Conservation (phyloP, 2,329 filamentous ascomycete species). For the Balansia obtecta region DNA sequence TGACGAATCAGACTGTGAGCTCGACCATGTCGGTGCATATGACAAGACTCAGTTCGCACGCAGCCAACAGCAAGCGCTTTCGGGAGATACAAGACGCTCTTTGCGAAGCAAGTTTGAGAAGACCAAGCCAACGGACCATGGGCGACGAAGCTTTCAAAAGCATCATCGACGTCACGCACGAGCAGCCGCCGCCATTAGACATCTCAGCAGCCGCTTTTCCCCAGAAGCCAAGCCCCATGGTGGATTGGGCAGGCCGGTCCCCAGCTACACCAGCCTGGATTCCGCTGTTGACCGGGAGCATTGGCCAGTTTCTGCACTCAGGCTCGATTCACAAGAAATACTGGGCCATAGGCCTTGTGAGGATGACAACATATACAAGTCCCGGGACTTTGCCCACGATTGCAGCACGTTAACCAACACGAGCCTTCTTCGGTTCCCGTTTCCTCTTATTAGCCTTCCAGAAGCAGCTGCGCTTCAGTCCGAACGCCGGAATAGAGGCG, state of each 20-base stretch:
- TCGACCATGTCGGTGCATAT: slow-evolving; percentile 3
- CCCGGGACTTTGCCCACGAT: slow-evolving; percentile 9
- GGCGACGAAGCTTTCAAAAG: slow-evolving; percentile 11
- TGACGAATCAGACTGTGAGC: slow-evolving; percentile 17
- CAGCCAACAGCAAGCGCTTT: not conserved
- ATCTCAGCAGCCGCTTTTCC: slow-evolving; percentile 16
- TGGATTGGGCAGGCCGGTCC: slow-evolving; percentile 14
- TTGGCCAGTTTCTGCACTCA: not conserved
- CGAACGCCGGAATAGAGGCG: slow-evolving; percentile 19
- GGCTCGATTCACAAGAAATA: slow-evolving; percentile 5
- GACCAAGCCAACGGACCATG: not conserved
- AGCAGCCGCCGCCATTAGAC: slow-evolving; percentile 13
- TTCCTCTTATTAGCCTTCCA: slow-evolving; percentile 24
- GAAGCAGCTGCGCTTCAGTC: slow-evolving; percentile 24
- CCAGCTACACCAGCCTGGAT: slow-evolving; percentile 20
- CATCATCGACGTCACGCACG: slow-evolving; percentile 10
- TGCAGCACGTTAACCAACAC: slow-evolving; percentile 12
- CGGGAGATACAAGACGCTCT: not conserved
- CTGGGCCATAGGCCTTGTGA: slow-evolving; percentile 1
- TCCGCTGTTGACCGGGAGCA: slow-evolving; percentile 11
- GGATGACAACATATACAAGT: not conserved
- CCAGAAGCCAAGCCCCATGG: slow-evolving; percentile 5
- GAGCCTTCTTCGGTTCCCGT: slow-evolving; percentile 18
- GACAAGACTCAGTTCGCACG: not conserved
- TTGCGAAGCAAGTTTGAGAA: not conserved